Percentiles rank a stretch among this genome's conserved stretches.
phyloP scores from a whole-genome alignment of 225 moss, liverwort and hornwort species.

The Ulota crispa region DNA sequence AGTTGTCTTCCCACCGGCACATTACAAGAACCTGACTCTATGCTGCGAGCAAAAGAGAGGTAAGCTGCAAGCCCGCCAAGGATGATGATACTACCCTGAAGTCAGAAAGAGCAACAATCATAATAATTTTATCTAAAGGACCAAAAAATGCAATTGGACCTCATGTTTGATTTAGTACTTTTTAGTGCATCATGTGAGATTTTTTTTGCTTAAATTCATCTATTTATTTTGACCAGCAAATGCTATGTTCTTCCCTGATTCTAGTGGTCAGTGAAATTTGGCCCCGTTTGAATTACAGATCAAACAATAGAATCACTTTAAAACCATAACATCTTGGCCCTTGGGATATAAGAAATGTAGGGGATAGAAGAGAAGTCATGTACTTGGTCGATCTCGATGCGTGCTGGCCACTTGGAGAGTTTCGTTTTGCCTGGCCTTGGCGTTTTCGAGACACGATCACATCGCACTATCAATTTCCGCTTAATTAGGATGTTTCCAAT shows the following conservation, averaged over 20 bases:
- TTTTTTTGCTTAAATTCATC: not conserved
- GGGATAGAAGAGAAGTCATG: not conserved
- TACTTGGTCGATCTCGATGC: conserved; percentile 69
- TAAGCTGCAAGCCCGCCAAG: not conserved
- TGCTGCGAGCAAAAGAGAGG: not conserved
- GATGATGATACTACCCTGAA: not conserved
- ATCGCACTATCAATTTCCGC: conserved; percentile 80
- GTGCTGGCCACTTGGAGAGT: conserved; percentile 97
- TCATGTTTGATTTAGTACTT: not conserved
- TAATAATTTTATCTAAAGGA: not conserved
- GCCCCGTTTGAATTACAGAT: not conserved
- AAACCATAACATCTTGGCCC: not conserved
- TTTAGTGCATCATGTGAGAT: not conserved
- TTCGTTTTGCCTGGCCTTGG: conserved; percentile 92
- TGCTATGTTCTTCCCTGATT: not conserved
- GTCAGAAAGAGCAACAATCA: not conserved
- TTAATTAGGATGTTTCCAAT: conserved; percentile 75
- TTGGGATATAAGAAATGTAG: not conserved
- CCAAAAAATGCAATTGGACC: not conserved
- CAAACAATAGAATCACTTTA: not conserved
- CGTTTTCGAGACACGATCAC: conserved; percentile 81
- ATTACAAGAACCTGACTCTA: not conserved
- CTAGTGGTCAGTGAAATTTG: not conserved
- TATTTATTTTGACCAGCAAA: not conserved
- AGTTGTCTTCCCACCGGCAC: not conserved